Percentiles rank a stretch among this genome's conserved stretches.
Conservation (phyloP, 108 stramenopile genomes). For the Cyclotella kingstonii region DNA sequence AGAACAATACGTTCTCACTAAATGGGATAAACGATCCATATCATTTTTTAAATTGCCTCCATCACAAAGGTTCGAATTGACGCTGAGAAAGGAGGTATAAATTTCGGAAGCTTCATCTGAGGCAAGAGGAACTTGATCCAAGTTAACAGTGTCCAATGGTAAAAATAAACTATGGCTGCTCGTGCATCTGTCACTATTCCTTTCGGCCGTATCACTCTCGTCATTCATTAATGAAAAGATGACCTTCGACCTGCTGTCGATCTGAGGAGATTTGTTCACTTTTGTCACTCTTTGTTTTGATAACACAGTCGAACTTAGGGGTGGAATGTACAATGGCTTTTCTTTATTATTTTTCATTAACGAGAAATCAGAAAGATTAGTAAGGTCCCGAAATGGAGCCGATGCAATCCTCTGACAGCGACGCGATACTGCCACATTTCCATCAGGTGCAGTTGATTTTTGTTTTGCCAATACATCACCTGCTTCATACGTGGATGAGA, state of each 20-base stretch:
- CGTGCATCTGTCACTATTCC: too few relatives aligned
- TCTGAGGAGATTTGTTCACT: too few relatives aligned
- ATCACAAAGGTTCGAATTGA: too few relatives aligned
- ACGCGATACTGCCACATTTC: neutral
- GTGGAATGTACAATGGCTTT: neutral
- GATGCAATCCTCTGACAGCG: neutral
- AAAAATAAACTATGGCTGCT: too few relatives aligned
- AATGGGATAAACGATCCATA: conserved; percentile 2
- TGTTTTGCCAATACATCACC: neutral
- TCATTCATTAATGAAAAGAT: too few relatives aligned
- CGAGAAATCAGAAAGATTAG: neutral
- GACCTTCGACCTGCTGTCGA: too few relatives aligned
- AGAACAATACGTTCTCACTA: conserved; percentile 29
- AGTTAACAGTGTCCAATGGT: too few relatives aligned
- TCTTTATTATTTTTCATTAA: too few relatives aligned
- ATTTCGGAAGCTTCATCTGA: too few relatives aligned
- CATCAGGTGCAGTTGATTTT: neutral
- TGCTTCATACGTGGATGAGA: neutral
- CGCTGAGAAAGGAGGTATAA: too few relatives aligned
- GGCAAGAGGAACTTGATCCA: too few relatives aligned
- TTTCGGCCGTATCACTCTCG: too few relatives aligned
- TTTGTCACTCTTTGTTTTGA: neutral
- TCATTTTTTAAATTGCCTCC: neutral
- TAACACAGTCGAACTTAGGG: neutral
- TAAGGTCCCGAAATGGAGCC: conserved; percentile 1